phyloP scores from a whole-genome alignment of 192 early-diverging fungal genomes.

The Coemansia sp. region DNA sequence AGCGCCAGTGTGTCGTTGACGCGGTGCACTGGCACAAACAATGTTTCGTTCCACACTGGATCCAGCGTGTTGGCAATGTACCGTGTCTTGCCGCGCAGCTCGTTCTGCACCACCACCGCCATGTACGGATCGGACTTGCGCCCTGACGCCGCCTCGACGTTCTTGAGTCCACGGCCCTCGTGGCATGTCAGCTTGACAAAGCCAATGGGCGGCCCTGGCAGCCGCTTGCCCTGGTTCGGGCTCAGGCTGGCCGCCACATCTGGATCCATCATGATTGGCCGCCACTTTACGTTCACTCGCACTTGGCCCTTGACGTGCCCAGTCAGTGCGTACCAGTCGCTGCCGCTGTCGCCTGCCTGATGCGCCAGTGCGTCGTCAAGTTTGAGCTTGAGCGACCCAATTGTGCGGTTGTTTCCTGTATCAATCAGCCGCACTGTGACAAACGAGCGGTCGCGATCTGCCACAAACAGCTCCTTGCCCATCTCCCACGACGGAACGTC shows the following conservation, averaged over 20 bases:
- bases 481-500: conserved; percentile 81
- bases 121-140: conserved; percentile 93
- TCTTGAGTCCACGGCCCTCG: conserved; percentile 73
- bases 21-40: conserved; percentile 81
- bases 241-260: conserved; percentile 55
- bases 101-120: conserved; percentile 64
- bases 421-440: conserved; percentile 66
- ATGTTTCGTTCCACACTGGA: conserved; percentile 90
- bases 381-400: conserved; percentile 42
- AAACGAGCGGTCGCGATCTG: conserved; percentile 62
- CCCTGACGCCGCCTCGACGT: conserved; percentile 75
- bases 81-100: conserved; percentile 71
- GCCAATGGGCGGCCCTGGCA: conserved; percentile 68
- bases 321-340: conserved; percentile 68
- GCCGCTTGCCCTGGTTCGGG: conserved; percentile 31
- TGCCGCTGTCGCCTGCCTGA: conserved; percentile 46
- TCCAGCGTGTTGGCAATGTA: conserved; percentile 80
- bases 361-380: conserved; percentile 48
- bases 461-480: conserved; percentile 67
- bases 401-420: conserved; percentile 24
- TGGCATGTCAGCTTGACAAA: conserved; percentile 75
- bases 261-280: conserved; percentile 75
- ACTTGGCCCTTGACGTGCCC: conserved; percentile 57
- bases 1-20: conserved; percentile 70
- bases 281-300: conserved; percentile 71